These are phyloP conservation scores for Aspergillus novofumigatus DNA, from an alignment of 2,329 filamentous ascomycete species.

Conservation along the genomic window DNA sequence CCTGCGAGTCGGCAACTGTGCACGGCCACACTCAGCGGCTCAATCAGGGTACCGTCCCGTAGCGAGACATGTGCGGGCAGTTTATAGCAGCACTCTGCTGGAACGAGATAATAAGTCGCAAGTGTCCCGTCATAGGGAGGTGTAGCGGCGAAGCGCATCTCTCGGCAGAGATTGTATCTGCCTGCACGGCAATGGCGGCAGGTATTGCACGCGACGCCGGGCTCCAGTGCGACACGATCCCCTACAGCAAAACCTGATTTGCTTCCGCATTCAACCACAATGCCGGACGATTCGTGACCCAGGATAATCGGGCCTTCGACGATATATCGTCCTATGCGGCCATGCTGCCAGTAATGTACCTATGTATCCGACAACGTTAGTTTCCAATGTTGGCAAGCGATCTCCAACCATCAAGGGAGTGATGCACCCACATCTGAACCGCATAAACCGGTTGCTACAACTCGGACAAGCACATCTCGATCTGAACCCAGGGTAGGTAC, in stretches of 20 bases:
- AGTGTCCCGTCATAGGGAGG: slow-evolving; percentile 83
- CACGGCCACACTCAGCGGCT: slow-evolving; percentile 78
- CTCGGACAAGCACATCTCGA: slow-evolving; percentile 70
- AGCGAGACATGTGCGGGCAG: slow-evolving; percentile 57
- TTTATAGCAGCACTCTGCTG: slow-evolving; percentile 84
- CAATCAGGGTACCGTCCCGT: slow-evolving; percentile 80
- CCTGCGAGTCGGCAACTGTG: slow-evolving; percentile 71
- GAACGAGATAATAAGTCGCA: slow-evolving; percentile 73
- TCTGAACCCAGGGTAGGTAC: slow-evolving; percentile 17
- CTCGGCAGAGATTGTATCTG: slow-evolving; percentile 78
- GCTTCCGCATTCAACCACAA: slow-evolving; percentile 56
- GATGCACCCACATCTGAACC: slow-evolving; percentile 63
- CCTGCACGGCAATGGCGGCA: slow-evolving; percentile 72
- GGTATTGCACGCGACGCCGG: slow-evolving; percentile 64
- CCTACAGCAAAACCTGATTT: slow-evolving; percentile 55
- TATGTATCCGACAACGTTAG: slow-evolving; percentile 5
- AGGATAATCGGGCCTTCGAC: slow-evolving; percentile 40
- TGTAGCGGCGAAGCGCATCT: slow-evolving; percentile 85
- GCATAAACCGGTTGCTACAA: slow-evolving; percentile 81
- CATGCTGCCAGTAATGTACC: slow-evolving; percentile 40
- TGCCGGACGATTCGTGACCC: slow-evolving; percentile 65
- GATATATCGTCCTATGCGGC: slow-evolving; percentile 34
- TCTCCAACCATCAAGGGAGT: background rate
- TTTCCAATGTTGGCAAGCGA: background rate
- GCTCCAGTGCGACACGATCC: slow-evolving; percentile 71